These are phyloP conservation scores for Diplosphaera chodatii DNA, from an alignment of 139 green algal species.

Conservation along the genomic window DNA sequence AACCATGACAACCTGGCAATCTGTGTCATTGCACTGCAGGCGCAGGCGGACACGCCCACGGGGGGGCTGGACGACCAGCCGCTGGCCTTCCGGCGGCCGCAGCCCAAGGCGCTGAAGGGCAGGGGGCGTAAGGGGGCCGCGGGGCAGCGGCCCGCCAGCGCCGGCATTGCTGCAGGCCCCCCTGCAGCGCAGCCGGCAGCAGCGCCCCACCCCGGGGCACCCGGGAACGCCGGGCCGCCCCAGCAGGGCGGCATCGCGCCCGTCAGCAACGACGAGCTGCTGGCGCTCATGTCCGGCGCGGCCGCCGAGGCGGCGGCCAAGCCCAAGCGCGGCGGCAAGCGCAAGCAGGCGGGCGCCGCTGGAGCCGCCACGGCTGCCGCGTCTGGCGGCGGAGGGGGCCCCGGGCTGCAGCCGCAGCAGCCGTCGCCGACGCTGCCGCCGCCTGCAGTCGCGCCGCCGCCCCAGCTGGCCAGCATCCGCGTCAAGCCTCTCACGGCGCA, in stretches of 20 bases:
- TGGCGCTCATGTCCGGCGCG: neutral
- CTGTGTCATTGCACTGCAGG: no score
- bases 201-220: no score
- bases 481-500: no score
- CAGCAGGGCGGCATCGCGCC: neutral
- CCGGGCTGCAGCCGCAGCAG: neutral
- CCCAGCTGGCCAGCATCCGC: neutral
- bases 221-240: no score
- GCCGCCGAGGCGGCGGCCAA: no score
- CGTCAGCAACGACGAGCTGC: neutral
- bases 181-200: no score
- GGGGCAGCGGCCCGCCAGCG: no score
- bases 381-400: no score
- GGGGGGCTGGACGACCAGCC: neutral
- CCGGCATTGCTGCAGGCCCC: no score
- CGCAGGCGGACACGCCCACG: neutral
- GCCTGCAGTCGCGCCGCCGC: neutral
- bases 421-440: neutral
- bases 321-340: neutral
- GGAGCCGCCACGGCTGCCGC: no score
- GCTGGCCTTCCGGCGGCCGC: neutral
- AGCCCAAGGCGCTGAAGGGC: neutral
- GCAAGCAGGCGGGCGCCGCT: neutral
- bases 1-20: no score
- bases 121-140: neutral